Evolutionary conservation across 345 rosid genomes (phyloP), one percentile per base, ranked within the genome.

Genomic region (Abelmoschus esculentus): DNA sequence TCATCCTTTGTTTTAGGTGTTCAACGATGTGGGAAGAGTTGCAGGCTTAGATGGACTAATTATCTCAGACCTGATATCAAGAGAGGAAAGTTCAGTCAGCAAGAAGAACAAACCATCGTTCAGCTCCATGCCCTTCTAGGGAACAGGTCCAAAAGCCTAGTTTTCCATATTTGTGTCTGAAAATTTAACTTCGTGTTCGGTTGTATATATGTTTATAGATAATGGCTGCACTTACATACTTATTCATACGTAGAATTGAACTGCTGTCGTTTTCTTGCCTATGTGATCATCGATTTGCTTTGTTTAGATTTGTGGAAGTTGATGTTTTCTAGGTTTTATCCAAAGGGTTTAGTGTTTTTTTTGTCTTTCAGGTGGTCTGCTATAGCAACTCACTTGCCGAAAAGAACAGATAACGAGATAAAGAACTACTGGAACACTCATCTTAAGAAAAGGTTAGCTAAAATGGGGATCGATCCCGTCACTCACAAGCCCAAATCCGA

Each of bases 121-220:
- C 98, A 92, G 81, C 98, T 90, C 54, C 98, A 92, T 67, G 98
- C 96, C 47, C 92, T 92, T 42, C 81, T 92, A 12, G 98, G 96
- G 50, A 92, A 92, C 86, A 90, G 96, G 96, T 89, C 38, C 0
- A 58, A 49, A 49, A n/a, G 13, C 5, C 34, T 9, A 19, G 6
- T 2, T 72, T 63, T 62, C 26, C 28, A 12, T 12, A 42, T 63
- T 0, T 31, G 3, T 31, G 3, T 31, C 4, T 31, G 3, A 31
- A 31, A 31, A 3, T 3, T 31, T 31, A 3, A 3, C 32, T 0
- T 3, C 0, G 32, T 31, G 0, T 31, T 31, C 32, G 3, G 32
- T 3, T 31, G 4, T 31, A 3, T 4, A 31, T 31, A 31, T 31
- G 32, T 4, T 3, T 3, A 31, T 3, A 31, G 4, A 31, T 2